phyloP scores from a whole-genome alignment of 2,329 filamentous ascomycete genomes.

The Diaporthe aspalathi region DNA sequence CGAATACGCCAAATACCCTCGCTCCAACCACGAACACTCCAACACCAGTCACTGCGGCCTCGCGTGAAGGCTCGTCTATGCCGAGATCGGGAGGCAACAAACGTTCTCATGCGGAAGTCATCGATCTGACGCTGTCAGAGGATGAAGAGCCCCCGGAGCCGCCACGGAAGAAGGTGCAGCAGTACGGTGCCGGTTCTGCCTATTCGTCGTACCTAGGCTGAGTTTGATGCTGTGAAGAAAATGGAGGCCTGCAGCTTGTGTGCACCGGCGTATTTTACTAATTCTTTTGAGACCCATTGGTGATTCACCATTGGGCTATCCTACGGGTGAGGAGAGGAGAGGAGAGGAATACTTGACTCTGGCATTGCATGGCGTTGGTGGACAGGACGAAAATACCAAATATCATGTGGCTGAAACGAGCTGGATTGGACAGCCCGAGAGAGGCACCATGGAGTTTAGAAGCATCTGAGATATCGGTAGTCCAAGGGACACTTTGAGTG shows the following conservation, averaged over 20 bases:
- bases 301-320: slow-evolving; percentile 9
- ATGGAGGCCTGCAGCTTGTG: neutral
- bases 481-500: neutral
- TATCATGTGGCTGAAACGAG: slow-evolving; percentile 34
- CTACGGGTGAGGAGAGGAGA: slow-evolving; percentile 2
- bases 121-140: slow-evolving; percentile 70
- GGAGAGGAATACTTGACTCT: slow-evolving; percentile 16
- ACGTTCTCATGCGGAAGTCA: slow-evolving; percentile 63
- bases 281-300: slow-evolving; percentile 11
- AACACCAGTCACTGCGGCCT: slow-evolving; percentile 48
- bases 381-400: slow-evolving; percentile 37
- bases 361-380: slow-evolving; percentile 39
- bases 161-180: slow-evolving; percentile 60
- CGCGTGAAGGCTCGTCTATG: slow-evolving; percentile 52
- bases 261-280: slow-evolving; percentile 10
- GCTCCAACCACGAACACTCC: slow-evolving; percentile 43
- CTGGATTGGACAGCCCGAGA: slow-evolving; percentile 32
- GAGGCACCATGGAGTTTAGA: slow-evolving; percentile 26
- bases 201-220: slow-evolving; percentile 25
- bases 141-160: slow-evolving; percentile 60
- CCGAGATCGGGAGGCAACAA: slow-evolving; percentile 57
- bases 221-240: neutral
- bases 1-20: slow-evolving; percentile 51
- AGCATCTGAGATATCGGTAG: slow-evolving; percentile 18
- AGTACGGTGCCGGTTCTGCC: slow-evolving; percentile 39